Percentiles rank a stretch among this genome's conserved stretches.
Evolutionary conservation across 345 rosid genomes (phyloP).

Genomic region (Firmiana major): DNA sequence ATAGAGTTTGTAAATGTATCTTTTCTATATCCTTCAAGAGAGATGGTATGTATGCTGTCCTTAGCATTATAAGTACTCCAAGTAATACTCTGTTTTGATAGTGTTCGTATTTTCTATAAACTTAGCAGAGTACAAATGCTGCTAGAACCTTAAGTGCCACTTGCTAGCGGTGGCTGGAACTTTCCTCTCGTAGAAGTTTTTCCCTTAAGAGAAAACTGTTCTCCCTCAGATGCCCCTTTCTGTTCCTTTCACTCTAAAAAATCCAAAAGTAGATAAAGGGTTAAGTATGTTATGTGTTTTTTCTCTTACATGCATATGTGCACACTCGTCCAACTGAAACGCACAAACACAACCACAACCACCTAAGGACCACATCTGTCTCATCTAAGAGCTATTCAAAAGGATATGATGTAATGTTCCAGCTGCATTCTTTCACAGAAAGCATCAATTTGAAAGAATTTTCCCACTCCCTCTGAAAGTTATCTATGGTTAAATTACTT

Average conservation of each 20-base stretch:
- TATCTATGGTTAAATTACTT: background rate
- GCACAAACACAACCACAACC: background rate
- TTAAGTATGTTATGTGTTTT: background rate
- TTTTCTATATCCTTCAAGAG: constrained; percentile 66
- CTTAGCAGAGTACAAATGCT: background rate
- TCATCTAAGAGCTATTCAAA: constrained; percentile 3
- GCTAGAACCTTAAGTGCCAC: background rate
- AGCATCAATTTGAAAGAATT: background rate
- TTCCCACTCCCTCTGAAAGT: background rate
- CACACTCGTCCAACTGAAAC: background rate
- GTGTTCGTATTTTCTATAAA: background rate
- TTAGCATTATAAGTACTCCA: background rate
- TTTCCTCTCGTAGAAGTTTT: background rate
- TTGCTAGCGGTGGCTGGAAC: background rate
- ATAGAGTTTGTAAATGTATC: constrained; percentile 63
- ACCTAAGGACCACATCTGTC: background rate
- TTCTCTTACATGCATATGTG: background rate
- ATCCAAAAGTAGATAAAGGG: background rate
- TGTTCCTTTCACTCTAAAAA: background rate
- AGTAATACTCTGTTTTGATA: background rate
- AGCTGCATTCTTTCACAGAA: background rate
- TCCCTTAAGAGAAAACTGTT: background rate
- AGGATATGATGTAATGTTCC: background rate
- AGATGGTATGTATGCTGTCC: constrained; percentile 47
- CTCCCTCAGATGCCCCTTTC: background rate